Conservation (phyloP, 73 alveolate species). For the Blepharisma stoltei region DNA sequence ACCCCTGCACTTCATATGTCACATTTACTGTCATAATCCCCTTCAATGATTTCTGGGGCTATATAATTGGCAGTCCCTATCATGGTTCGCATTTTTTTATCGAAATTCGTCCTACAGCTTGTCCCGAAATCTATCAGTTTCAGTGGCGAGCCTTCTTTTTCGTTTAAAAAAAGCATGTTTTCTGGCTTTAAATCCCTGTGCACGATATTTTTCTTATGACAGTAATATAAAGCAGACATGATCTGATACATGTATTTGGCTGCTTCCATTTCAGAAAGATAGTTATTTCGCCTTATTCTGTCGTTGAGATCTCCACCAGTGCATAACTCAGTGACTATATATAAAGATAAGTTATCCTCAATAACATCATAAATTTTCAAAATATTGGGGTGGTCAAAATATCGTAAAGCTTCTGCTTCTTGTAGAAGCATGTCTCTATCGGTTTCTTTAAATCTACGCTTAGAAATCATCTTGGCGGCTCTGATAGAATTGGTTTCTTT, state of each 20-base stretch:
- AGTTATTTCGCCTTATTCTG: constrained; percentile 34
- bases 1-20: too few relatives aligned
- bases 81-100: too few relatives aligned
- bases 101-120: too few relatives aligned
- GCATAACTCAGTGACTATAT: constrained; percentile 44
- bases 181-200: constrained; percentile 76
- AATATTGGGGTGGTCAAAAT: constrained; percentile 52
- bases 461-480: constrained; percentile 32
- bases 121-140: constrained; percentile 68
- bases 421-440: constrained; percentile 22
- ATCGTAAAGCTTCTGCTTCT: constrained; percentile 37
- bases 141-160: constrained; percentile 40
- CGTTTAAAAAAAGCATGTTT: constrained; percentile 48
- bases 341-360: constrained; percentile 28
- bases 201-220: constrained; percentile 50
- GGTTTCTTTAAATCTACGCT: constrained; percentile 27
- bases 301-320: constrained; percentile 50
- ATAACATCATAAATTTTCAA: constrained; percentile 36
- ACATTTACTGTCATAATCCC: too few relatives aligned
- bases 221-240: constrained; percentile 52
- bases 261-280: constrained; percentile 41
- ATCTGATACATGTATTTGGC: constrained; percentile 38
- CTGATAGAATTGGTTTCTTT: constrained; percentile 35
- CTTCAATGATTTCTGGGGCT: too few relatives aligned
- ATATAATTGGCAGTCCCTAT: too few relatives aligned